A percentile compares a stretch with the other conserved stretches of the same genome.
These are phyloP conservation scores for Bacidia rubella DNA, from an alignment of 495 filamentous ascomycete genomes.

Conservation along the genomic window DNA sequence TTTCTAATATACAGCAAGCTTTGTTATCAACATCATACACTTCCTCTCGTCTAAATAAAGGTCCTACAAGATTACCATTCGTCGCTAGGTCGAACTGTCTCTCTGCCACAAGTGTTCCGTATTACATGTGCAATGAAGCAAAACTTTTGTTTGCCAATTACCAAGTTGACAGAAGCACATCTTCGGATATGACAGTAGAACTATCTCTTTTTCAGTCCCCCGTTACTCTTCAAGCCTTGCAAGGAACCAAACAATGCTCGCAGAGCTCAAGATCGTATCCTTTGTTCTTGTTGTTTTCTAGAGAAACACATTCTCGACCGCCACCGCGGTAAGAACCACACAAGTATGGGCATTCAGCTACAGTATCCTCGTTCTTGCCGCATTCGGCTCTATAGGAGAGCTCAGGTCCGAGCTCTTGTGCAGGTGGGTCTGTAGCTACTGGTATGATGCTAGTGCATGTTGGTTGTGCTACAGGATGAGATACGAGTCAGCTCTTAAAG, in stretches of 20 bases:
- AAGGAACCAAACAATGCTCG: constrained; percentile 1
- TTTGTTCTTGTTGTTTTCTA: background rate
- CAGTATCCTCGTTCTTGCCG: constrained; percentile 1
- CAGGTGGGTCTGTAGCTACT: constrained; percentile 1
- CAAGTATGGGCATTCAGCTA: constrained; percentile 2
- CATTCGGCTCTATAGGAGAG: background rate
- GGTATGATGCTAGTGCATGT: constrained; percentile 1
- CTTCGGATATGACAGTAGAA: background rate
- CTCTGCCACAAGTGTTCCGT: too few relatives aligned
- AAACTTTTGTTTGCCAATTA: background rate
- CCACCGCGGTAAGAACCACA: background rate
- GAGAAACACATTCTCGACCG: background rate
- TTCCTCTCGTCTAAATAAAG: too few relatives aligned
- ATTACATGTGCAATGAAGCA: background rate
- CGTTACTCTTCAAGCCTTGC: background rate
- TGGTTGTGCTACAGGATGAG: background rate
- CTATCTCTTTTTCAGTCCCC: background rate
- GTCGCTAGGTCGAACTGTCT: too few relatives aligned
- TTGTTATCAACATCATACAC: too few relatives aligned
- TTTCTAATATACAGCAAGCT: too few relatives aligned
- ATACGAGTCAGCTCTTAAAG: background rate
- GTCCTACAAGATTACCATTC: too few relatives aligned
- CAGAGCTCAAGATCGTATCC: background rate
- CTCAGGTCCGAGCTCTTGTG: background rate
- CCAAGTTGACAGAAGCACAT: background rate